Evolutionary conservation across 2,329 filamentous ascomycete species (phyloP).

Genomic region (Colletotrichum truncatum): DNA sequence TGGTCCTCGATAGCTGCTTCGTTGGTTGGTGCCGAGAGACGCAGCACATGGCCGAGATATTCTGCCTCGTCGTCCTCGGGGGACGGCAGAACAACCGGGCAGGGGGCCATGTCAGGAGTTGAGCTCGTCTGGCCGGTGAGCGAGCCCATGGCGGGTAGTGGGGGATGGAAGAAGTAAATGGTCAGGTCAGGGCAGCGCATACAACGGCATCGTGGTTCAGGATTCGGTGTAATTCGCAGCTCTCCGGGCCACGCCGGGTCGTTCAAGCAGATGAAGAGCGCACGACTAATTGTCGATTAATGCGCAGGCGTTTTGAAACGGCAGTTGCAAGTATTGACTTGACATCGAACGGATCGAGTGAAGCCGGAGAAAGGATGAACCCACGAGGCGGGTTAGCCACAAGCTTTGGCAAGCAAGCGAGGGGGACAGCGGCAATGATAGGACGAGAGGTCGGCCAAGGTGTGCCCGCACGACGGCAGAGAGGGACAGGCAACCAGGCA

Average conservation of each 20-base stretch:
- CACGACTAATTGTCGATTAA: slow-evolving; percentile 20
- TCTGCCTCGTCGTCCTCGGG: slow-evolving; percentile 50
- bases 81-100: background rate
- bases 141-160: slow-evolving; percentile 27
- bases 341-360: slow-evolving; percentile 28
- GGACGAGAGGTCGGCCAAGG: slow-evolving; percentile 21
- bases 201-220: slow-evolving; percentile 26
- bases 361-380: slow-evolving; percentile 31
- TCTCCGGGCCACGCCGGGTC: slow-evolving; percentile 17
- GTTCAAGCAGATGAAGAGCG: slow-evolving; percentile 7
- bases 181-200: slow-evolving; percentile 25
- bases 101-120: slow-evolving; percentile 13
- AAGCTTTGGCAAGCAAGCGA: slow-evolving; percentile 6
- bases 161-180: background rate
- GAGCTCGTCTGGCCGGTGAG: slow-evolving; percentile 24
- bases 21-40: slow-evolving; percentile 40
- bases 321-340: slow-evolving; percentile 24
- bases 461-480: slow-evolving; percentile 5
- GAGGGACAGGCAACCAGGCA: slow-evolving; percentile 9
- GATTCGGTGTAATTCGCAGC: slow-evolving; percentile 9
- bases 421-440: slow-evolving; percentile 20
- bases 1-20: slow-evolving; percentile 50
- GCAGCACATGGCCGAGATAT: slow-evolving; percentile 51
- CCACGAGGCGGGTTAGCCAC: slow-evolving; percentile 17
- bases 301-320: slow-evolving; percentile 27